A percentile compares a stretch with the other conserved stretches of the same genome.
Evolutionary conservation across 441 rosid species (phyloP).

Genomic region (Bocquillonia castaneifolia): DNA sequence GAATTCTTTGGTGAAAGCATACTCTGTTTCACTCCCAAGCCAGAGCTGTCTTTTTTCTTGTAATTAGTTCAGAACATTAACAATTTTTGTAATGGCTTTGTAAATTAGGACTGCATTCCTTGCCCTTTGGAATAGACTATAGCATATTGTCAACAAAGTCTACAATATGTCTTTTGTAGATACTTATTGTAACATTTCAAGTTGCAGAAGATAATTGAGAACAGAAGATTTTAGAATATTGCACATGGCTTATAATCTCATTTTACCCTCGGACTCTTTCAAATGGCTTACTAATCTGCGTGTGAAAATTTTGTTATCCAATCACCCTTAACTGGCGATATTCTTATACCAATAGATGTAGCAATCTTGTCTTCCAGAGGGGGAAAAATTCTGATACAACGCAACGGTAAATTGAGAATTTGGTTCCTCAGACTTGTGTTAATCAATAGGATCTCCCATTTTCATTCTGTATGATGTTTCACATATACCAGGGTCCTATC

Average conservation of each 20-base stretch:
- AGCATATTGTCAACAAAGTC: not conserved
- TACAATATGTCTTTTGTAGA: not conserved
- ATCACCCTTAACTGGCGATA: no score
- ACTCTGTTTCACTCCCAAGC: conserved; percentile 59
- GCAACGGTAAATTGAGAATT: no score
- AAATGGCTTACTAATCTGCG: no score
- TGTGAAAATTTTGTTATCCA: not conserved
- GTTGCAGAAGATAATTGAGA: not conserved
- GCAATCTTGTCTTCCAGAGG: no score
- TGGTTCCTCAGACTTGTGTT: no score
- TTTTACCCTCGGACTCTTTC: not conserved
- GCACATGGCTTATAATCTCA: not conserved
- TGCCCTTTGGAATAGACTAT: conserved; percentile 1
- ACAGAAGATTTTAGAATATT: not conserved
- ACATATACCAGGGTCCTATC: no score
- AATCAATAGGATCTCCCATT: no score
- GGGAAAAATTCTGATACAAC: no score
- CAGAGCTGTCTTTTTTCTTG: conserved; percentile 64
- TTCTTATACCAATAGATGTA: no score
- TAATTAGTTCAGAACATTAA: conserved; percentile 23
- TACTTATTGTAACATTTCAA: no score
- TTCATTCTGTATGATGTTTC: not conserved
- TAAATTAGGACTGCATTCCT: conserved; percentile 10
- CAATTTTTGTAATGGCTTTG: not conserved
- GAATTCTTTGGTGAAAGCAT: conserved; percentile 74